Percentiles rank a stretch among this genome's conserved stretches.
Conservation (phyloP, 192 early-diverging fungal species). For the Mortierella antarctica region DNA sequence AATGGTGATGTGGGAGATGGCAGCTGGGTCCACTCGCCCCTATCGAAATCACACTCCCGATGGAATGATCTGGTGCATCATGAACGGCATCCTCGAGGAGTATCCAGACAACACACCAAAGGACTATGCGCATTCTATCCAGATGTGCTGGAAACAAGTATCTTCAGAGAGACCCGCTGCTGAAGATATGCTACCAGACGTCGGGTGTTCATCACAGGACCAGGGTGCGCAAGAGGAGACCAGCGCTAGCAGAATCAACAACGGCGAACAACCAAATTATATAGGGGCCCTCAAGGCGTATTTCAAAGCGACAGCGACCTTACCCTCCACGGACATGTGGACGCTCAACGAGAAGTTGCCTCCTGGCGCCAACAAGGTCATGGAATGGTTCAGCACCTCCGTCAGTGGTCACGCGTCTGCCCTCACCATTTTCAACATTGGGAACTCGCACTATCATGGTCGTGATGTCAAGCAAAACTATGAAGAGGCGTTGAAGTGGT, state of each 20-base stretch:
- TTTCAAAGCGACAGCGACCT: neutral
- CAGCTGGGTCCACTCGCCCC: slow-evolving; percentile 3
- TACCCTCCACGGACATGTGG: neutral
- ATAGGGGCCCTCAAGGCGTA: neutral
- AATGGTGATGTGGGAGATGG: slow-evolving; percentile 35
- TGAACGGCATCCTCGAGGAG: slow-evolving; percentile 6
- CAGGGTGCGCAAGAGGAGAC: no score
- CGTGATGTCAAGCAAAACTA: no score
- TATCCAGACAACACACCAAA: slow-evolving; percentile 1
- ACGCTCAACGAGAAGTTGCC: neutral
- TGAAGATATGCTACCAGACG: slow-evolving; percentile 1
- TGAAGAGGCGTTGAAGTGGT: neutral
- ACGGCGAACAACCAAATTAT: neutral
- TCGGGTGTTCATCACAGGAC: neutral
- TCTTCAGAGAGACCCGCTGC: slow-evolving; percentile 3
- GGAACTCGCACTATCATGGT: neutral
- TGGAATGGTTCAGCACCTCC: no score
- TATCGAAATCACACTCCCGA: neutral
- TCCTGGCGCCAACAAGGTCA: no score
- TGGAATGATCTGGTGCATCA: slow-evolving; percentile 4
- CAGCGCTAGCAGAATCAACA: no score
- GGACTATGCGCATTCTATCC: neutral
- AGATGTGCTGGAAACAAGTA: neutral
- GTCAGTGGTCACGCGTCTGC: no score
- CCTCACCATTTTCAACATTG: neutral